phyloP scores from a whole-genome alignment of 2,329 filamentous ascomycete species.

The Chaetothyriales sp. region DNA sequence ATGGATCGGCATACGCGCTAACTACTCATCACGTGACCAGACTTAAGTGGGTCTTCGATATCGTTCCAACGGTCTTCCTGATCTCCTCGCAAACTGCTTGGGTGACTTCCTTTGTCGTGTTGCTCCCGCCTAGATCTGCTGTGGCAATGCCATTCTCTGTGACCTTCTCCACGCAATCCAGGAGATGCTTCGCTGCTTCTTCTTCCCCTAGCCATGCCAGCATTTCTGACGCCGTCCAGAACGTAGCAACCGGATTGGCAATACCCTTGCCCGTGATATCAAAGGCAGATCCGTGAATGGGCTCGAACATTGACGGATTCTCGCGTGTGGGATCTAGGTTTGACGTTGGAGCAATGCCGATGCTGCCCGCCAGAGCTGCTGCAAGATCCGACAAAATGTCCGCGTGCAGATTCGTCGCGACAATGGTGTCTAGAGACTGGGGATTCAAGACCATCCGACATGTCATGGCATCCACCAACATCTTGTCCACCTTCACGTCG shows the following conservation, averaged over 20 bases:
- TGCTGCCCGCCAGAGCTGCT: conserved; percentile 55
- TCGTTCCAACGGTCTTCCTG: conserved; percentile 1
- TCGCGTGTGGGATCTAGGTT: conserved; percentile 52
- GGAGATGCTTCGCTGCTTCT: conserved; percentile 42
- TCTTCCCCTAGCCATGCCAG: conserved; percentile 49
- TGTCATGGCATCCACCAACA: conserved; percentile 56
- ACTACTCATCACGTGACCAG: background rate
- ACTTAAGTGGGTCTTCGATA: background rate
- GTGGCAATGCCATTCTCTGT: conserved; percentile 43
- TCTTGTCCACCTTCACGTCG: conserved; percentile 50
- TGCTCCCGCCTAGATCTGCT: conserved; percentile 45
- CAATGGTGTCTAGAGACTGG: conserved; percentile 47
- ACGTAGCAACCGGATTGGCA: conserved; percentile 71
- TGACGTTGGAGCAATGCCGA: conserved; percentile 57
- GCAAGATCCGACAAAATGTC: conserved; percentile 60
- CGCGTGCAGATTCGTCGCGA: conserved; percentile 49
- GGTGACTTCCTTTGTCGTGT: conserved; percentile 45
- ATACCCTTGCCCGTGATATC: conserved; percentile 93
- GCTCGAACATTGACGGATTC: conserved; percentile 51
- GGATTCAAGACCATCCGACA: conserved; percentile 50
- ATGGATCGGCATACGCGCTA: background rate
- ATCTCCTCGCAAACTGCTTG: conserved; percentile 35
- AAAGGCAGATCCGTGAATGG: conserved; percentile 67
- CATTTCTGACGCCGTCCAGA: conserved; percentile 60
- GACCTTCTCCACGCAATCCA: conserved; percentile 49